Conservation (phyloP, 306 rosid species). For the Cotoneaster glaucophyllus region DNA sequence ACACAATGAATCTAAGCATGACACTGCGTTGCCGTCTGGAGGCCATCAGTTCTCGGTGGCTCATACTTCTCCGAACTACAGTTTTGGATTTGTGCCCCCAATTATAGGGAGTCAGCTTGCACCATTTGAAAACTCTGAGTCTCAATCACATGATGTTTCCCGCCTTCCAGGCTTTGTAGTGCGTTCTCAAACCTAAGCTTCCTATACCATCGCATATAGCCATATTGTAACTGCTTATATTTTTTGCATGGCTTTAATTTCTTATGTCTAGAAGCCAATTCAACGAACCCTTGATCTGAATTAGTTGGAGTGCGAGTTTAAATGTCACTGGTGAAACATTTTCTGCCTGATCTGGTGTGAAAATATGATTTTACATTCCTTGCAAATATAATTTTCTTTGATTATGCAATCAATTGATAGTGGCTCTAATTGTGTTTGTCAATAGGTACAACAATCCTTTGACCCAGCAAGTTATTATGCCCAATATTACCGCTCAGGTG, state of each 20-base stretch:
- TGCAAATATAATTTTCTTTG: constrained; percentile 3
- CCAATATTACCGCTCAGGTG: constrained; percentile 77
- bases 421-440: constrained; percentile 12
- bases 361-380: background rate
- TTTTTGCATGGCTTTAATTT: background rate
- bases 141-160: constrained; percentile 70
- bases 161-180: constrained; percentile 78
- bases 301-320: background rate
- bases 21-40: constrained; percentile 54
- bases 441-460: constrained; percentile 71
- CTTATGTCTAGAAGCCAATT: background rate
- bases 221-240: background rate
- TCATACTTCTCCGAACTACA: constrained; percentile 55
- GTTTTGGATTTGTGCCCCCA: constrained; percentile 71
- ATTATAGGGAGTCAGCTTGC: constrained; percentile 70
- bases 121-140: constrained; percentile 66
- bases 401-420: constrained; percentile 7
- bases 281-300: background rate
- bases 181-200: constrained; percentile 30
- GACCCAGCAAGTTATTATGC: constrained; percentile 82
- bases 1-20: constrained; percentile 65
- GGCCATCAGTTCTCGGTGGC: constrained; percentile 60
- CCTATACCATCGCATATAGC: background rate
- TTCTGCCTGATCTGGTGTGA: background rate
- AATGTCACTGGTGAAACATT: background rate